Evolutionary conservation across 768 basidiomycete genomes (phyloP).

Genomic region (Cystobasidium ongulense): DNA sequence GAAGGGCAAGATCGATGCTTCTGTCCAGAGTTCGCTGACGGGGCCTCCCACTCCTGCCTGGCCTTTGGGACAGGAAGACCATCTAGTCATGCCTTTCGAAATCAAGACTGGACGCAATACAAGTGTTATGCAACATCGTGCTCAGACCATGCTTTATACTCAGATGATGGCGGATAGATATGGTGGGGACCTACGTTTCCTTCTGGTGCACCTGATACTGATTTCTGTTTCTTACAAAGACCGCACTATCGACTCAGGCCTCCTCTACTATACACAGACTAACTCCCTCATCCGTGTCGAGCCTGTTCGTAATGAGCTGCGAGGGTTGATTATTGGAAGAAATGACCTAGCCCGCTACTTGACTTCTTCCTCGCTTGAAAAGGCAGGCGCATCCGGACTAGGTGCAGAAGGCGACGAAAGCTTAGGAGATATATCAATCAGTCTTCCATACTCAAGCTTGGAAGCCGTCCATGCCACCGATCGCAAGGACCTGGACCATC

Average conservation of each 20-base stretch:
- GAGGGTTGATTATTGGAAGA: conserved; percentile 67
- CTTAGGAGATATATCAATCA: neutral
- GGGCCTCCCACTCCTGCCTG: neutral
- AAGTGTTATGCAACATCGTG: conserved; percentile 81
- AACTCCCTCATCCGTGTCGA: conserved; percentile 79
- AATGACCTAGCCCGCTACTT: conserved; percentile 78
- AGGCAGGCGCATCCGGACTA: conserved; percentile 33
- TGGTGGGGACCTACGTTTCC: conserved; percentile 43
- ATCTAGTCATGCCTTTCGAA: conserved; percentile 63
- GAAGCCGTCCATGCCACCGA: neutral
- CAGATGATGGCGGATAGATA: conserved; percentile 86
- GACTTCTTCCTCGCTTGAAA: neutral
- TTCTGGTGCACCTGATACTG: neutral
- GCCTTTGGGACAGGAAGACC: neutral
- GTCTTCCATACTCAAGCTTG: conserved; percentile 47
- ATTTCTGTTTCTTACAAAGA: conserved; percentile 46
- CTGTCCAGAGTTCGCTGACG: conserved; percentile 54
- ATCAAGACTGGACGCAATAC: conserved; percentile 84
- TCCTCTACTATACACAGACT: conserved; percentile 89
- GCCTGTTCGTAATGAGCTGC: conserved; percentile 68
- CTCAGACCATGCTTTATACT: conserved; percentile 96
- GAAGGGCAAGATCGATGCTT: conserved; percentile 92
- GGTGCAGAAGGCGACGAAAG: conserved; percentile 3
- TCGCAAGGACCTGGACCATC: too few species aligned
- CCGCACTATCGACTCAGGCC: conserved; percentile 65